phyloP scores from a whole-genome alignment of 75 land plant genomes.

The Pseudotsuga menziesii region DNA sequence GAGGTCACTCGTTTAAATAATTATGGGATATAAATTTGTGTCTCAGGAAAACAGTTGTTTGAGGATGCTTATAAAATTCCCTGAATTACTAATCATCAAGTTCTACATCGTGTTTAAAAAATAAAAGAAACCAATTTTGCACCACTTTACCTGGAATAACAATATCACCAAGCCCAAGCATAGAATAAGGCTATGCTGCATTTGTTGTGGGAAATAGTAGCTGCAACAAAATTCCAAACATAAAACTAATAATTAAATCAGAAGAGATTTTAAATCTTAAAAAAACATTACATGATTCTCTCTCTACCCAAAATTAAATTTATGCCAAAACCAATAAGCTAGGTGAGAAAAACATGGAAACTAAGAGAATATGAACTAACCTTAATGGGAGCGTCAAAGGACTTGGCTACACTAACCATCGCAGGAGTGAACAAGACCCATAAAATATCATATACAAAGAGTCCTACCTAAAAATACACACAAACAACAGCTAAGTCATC shows the following conservation, averaged over 20 bases:
- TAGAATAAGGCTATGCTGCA: conserved; percentile 68
- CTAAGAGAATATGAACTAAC: conserved; percentile 25
- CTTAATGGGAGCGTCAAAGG: conserved; percentile 99
- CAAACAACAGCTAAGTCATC: neutral
- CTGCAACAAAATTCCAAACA: conserved; percentile 34
- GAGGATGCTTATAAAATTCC: too few species aligned
- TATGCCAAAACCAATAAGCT: neutral
- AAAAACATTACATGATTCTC: neutral
- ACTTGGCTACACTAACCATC: conserved; percentile 99
- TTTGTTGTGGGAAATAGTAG: conserved; percentile 91
- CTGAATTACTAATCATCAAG: neutral
- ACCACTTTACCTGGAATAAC: conserved; percentile 83
- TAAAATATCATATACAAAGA: conserved; percentile 94
- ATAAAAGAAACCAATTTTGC: neutral
- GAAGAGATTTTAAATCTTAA: neutral
- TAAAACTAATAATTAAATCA: neutral
- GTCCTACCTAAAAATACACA: conserved; percentile 64
- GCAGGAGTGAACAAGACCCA: conserved; percentile 99
- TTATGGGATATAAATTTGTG: too few species aligned
- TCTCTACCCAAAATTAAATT: neutral
- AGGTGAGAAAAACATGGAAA: neutral
- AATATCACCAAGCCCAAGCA: conserved; percentile 99
- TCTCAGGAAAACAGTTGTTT: too few species aligned
- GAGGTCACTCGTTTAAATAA: too few species aligned
- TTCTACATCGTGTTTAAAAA: neutral